A percentile compares a stretch with the other conserved stretches of the same genome.
phyloP scores from a whole-genome alignment of 2,329 filamentous ascomycete genomes.

The Ascochyta viciae-villosae region DNA sequence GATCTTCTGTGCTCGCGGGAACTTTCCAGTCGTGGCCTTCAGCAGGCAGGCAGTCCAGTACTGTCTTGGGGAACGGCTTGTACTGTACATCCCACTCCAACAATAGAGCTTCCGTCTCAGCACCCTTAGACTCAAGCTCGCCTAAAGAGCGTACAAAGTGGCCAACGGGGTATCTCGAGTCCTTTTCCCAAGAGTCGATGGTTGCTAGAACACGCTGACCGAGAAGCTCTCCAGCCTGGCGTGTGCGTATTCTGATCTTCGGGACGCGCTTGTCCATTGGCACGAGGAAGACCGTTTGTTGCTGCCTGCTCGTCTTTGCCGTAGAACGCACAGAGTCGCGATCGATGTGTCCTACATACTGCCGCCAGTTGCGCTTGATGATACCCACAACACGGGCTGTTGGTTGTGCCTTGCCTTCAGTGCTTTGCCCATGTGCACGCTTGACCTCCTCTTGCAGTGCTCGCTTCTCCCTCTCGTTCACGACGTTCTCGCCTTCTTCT shows the following conservation, averaged over 20 bases:
- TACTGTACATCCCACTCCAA: slow-evolving; percentile 98
- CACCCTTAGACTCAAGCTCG: slow-evolving; percentile 94
- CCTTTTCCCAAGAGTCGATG: slow-evolving; percentile 93
- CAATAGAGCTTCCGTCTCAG: slow-evolving; percentile 92
- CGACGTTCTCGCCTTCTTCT: slow-evolving; percentile 74
- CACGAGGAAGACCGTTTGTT: slow-evolving; percentile 92
- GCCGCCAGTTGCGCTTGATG: slow-evolving; percentile 95
- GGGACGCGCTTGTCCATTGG: slow-evolving; percentile 98
- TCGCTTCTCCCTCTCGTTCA: slow-evolving; percentile 85
- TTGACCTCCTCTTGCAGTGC: slow-evolving; percentile 92
- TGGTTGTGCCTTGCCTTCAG: slow-evolving; percentile 82
- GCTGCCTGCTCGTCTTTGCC: slow-evolving; percentile 77
- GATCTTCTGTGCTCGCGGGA: slow-evolving; percentile 77
- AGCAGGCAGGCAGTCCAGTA: slow-evolving; percentile 87
- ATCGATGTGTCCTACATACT: slow-evolving; percentile 96
- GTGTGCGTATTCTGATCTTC: slow-evolving; percentile 90
- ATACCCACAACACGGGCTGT: slow-evolving; percentile 92
- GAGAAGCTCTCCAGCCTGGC: slow-evolving; percentile 85
- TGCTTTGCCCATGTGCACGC: slow-evolving; percentile 77
- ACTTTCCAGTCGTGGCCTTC: slow-evolving; percentile 97
- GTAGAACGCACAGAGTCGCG: slow-evolving; percentile 79
- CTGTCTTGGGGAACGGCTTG: slow-evolving; percentile 92
- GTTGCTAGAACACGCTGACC: slow-evolving; percentile 92
- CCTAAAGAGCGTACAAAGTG: slow-evolving; percentile 94
- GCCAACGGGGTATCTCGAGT: slow-evolving; percentile 89